Conservation (phyloP, 306 rosid genomes). For the Pyrus bretschneideri region DNA sequence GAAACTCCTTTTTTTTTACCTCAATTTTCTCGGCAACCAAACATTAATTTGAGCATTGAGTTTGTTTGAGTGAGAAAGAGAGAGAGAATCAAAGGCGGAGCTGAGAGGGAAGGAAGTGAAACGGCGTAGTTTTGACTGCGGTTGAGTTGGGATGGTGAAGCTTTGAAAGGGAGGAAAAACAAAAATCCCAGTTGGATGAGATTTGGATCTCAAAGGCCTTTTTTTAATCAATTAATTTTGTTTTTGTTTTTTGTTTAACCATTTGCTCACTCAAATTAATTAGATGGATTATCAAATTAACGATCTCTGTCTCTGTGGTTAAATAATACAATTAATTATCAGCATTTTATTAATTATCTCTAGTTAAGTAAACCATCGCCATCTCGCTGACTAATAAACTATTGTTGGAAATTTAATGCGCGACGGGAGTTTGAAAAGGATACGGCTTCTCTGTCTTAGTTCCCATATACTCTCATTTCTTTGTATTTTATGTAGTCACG, state of each 20-base stretch:
- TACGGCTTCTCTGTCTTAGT: no score
- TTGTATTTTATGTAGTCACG: no score
- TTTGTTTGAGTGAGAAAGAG: neutral
- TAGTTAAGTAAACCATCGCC: no score
- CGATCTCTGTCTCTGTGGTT: no score
- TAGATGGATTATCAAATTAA: neutral
- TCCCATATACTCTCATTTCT: accelerated
- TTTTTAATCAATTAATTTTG: neutral
- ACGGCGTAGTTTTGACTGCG: neutral
- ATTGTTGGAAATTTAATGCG: no score
- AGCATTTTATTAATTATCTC: neutral
- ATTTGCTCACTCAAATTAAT: neutral
- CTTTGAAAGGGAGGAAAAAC: neutral
- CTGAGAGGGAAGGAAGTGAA: neutral
- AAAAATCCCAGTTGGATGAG: neutral
- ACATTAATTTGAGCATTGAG: neutral
- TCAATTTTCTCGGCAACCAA: slow-evolving; percentile 2
- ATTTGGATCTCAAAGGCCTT: neutral
- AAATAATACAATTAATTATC: no score
- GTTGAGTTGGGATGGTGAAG: neutral
- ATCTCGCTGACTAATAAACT: no score
- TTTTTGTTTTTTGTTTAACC: neutral
- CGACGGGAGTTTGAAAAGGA: no score
- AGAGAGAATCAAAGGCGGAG: neutral
- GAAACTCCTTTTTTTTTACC: neutral